Percentiles rank a stretch among this genome's conserved stretches.
These are phyloP conservation scores for Lepidopterella palustris DNA, from an alignment of 495 filamentous ascomycete species.

Conservation along the genomic window DNA sequence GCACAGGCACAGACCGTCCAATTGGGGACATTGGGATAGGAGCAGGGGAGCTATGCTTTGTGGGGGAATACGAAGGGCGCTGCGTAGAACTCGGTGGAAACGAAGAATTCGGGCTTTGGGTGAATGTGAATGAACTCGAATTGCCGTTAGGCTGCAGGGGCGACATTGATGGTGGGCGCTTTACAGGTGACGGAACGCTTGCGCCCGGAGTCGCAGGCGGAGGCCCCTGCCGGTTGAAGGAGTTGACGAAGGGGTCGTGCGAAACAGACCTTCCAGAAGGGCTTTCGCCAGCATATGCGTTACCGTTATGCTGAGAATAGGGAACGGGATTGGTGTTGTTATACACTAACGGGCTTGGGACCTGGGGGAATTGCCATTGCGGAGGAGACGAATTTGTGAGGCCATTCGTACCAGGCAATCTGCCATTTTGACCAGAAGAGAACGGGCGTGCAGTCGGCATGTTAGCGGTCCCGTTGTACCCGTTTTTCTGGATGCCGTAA, in stretches of 20 bases:
- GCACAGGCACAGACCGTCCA: no score
- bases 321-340: constrained; percentile 1
- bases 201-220: constrained; percentile 9
- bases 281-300: constrained; percentile 2
- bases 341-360: neutral
- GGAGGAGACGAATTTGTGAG: constrained; percentile 21
- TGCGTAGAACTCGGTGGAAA: constrained; percentile 19
- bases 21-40: no score
- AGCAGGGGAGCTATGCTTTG: constrained; percentile 22
- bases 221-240: constrained; percentile 15
- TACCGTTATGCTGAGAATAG: constrained; percentile 13
- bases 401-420: constrained; percentile 10
- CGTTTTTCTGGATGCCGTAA: constrained; percentile 13
- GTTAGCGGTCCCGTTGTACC: constrained; percentile 13
- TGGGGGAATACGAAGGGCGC: constrained; percentile 22
- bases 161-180: constrained; percentile 23
- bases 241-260: constrained; percentile 2
- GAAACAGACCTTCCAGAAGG: constrained; percentile 1
- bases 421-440: neutral
- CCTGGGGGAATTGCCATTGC: constrained; percentile 11
- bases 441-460: constrained; percentile 1
- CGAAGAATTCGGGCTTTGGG: constrained; percentile 24
- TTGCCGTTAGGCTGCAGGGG: constrained; percentile 18
- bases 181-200: constrained; percentile 18
- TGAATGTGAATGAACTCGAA: constrained; percentile 10